Base-by-base conservation (phyloP, 305 asterid species). In the Salvia sclarea region DNA sequence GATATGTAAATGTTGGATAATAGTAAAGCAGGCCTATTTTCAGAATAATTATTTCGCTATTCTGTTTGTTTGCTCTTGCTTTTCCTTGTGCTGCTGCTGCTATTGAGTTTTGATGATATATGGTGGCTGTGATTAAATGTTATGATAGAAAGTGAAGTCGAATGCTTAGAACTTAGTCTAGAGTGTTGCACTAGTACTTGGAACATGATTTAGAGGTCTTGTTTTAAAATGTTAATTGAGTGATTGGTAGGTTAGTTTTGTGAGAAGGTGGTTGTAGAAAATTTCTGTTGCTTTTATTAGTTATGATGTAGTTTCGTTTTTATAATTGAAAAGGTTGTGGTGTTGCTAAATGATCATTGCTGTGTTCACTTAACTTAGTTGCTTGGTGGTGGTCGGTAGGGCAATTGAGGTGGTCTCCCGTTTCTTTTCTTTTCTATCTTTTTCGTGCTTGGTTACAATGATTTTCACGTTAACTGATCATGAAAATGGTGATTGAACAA, bases 1-100 rank as follows among this genome's bases (percentile, higher is more conserved):
- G 62, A 69, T 47, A 20, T 80, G 87, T 80, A 78, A 64, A 85
- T 70, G 73, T 76, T 16, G 45, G 66, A 75, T 72, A 64, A 79
- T 72, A 67, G 49, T 48, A 70, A 71, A 70, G 49, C 61, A 62
- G 71, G 69, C 61, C 37, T 33, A 43, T 71, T 67, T 68, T 33
- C 61, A 12, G 59, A 28, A 75, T 75, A 47, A 33, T 65, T 28
- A 1, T 24, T 65, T n/a, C 30, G 21, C 18, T 67, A 52, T 57
- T 79, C 5, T 35, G 12, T 50, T 24, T 24, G 18, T 52, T 52
- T 67, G 17, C 41, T 60, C 48, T 9, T 66, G 47, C 13, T 40
- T 40, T 43, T 71, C 9, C 52, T 20, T 22, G 62, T 43, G 68
- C 37, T 9, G 30, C 14, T 43, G 68, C 37, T 9, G 30, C 14